Conservation (phyloP, 2,329 filamentous ascomycete species). For the Fusarium veterinarium region DNA sequence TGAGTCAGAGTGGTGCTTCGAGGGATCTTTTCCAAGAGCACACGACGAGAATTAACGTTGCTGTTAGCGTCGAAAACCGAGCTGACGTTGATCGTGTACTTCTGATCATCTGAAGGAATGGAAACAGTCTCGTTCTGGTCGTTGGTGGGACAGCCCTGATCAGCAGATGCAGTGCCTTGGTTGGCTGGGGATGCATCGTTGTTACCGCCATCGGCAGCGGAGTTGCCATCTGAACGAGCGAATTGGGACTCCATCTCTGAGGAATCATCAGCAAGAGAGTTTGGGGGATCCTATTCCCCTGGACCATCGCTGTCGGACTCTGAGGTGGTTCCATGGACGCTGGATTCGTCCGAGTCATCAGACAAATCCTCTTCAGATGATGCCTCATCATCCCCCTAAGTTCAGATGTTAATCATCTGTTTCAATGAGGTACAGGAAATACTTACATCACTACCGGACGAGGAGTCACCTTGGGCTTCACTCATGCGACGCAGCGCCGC, state of each 20-base stretch:
- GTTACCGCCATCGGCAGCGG: neutral
- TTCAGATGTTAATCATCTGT: neutral
- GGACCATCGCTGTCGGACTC: neutral
- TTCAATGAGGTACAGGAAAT: too few species aligned
- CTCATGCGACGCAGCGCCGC: rapidly evolving
- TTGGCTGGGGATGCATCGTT: neutral
- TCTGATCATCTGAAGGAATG: rapidly evolving
- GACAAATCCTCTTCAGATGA: neutral
- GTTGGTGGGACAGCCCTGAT: rapidly evolving
- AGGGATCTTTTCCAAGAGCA: slow-evolving; percentile 43
- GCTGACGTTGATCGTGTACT: neutral
- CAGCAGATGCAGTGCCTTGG: neutral
- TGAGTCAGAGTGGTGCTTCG: slow-evolving; percentile 6
- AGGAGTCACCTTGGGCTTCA: neutral
- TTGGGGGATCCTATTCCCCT: neutral
- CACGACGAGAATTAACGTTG: slow-evolving; percentile 29
- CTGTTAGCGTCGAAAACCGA: neutral
- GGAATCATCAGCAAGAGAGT: rapidly evolving
- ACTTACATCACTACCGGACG: neutral
- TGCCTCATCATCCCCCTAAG: neutral
- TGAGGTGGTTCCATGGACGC: rapidly evolving
- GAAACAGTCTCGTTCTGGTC: neutral
- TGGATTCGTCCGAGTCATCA: neutral
- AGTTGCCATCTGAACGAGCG: neutral
- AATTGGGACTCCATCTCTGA: rapidly evolving